Evolutionary conservation across 202 grass and related monocot genomes (phyloP).

Genomic region (Bolboschoenoplectus hybrid): DNA sequence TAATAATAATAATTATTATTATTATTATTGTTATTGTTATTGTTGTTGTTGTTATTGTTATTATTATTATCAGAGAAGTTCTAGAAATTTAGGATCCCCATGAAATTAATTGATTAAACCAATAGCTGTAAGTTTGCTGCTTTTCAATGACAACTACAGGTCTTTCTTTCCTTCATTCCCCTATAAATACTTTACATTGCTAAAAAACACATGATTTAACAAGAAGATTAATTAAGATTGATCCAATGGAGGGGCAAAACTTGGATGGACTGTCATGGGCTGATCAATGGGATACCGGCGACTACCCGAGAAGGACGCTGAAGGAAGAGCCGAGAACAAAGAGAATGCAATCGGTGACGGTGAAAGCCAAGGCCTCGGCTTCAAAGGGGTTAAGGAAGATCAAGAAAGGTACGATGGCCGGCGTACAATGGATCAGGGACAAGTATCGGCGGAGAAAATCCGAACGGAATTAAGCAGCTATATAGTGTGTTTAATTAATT

Average conservation of each 20-base stretch:
- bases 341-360: slow-evolving; percentile 48
- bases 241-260: slow-evolving; percentile 54
- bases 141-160: background rate
- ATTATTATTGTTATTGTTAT: no score
- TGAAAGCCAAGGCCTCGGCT: slow-evolving; percentile 70
- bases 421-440: slow-evolving; percentile 88
- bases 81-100: background rate
- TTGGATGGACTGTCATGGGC: slow-evolving; percentile 79
- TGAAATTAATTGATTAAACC: background rate
- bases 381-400: slow-evolving; percentile 75
- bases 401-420: slow-evolving; percentile 67
- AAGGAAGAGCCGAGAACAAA: slow-evolving; percentile 41
- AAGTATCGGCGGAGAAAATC: slow-evolving; percentile 68
- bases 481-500: background rate
- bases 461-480: slow-evolving; percentile 34
- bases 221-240: slow-evolving; percentile 19
- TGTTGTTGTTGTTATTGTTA: no score
- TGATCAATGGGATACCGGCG: slow-evolving; percentile 85
- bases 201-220: background rate
- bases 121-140: background rate
- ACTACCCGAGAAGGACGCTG: slow-evolving; percentile 37
- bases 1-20: no score
- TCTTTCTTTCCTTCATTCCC: background rate
- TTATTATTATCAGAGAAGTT: no score
- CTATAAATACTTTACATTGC: slow-evolving; percentile 1